A percentile compares a stretch with the other conserved stretches of the same genome.
phyloP scores from a whole-genome alignment of 2,329 filamentous ascomycete genomes.

The Aspergillus novoparasiticus region DNA sequence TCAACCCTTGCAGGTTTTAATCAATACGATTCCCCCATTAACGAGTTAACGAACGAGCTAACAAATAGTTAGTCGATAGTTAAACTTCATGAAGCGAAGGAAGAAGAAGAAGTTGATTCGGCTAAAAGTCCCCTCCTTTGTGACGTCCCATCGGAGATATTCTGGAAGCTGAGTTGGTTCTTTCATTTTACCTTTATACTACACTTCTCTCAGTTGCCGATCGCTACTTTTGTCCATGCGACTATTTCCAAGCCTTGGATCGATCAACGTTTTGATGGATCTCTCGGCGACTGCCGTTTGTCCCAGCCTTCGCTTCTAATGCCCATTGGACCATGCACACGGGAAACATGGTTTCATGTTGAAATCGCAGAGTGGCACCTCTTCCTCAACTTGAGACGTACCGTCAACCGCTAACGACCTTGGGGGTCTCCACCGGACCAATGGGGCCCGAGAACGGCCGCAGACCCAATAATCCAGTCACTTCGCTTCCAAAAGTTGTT shows the following conservation, averaged over 20 bases:
- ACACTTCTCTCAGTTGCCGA: neutral
- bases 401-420: slow-evolving; percentile 17
- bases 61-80: neutral
- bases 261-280: neutral
- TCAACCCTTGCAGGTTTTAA: neutral
- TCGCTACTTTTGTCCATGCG: neutral
- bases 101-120: neutral
- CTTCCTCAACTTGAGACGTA: slow-evolving; percentile 27
- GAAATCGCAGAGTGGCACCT: slow-evolving; percentile 15
- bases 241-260: neutral
- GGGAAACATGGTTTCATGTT: slow-evolving; percentile 25
- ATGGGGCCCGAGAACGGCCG: slow-evolving; percentile 9
- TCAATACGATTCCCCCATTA: neutral
- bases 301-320: neutral
- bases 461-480: slow-evolving; percentile 5
- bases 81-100: neutral
- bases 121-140: neutral
- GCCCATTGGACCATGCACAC: slow-evolving; percentile 13
- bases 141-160: neutral
- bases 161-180: neutral
- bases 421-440: slow-evolving; percentile 17
- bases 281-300: slow-evolving; percentile 1
- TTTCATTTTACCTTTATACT: neutral
- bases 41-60: neutral
- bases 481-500: slow-evolving; percentile 6